These are phyloP conservation scores for Cryphonectria naterciae DNA, from an alignment of 2,329 filamentous ascomycete genomes.

Conservation along the genomic window DNA sequence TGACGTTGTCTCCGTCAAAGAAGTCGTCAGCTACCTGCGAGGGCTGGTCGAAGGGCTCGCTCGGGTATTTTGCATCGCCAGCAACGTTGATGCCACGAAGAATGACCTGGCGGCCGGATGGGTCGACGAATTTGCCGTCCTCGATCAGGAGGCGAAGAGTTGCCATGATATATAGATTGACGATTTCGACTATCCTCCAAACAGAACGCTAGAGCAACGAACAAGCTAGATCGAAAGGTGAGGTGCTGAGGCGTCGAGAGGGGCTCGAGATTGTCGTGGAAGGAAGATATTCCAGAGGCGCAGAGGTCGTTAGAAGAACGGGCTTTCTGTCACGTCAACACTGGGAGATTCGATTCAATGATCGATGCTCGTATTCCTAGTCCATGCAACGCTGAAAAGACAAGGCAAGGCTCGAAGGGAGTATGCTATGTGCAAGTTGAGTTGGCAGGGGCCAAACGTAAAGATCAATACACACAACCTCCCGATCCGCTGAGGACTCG, in stretches of 20 bases:
- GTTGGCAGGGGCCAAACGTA: not conserved
- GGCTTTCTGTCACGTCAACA: not conserved
- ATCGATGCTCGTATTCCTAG: not conserved
- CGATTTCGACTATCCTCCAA: too few relatives aligned
- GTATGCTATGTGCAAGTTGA: not conserved
- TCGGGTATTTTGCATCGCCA: constrained; percentile 87
- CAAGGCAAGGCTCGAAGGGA: not conserved
- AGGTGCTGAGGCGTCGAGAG: not conserved
- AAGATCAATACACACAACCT: not conserved
- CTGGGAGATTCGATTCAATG: not conserved
- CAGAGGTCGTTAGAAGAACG: not conserved
- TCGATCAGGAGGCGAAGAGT: constrained; percentile 81
- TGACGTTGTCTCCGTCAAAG: constrained; percentile 90
- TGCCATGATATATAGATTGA: constrained; percentile 60
- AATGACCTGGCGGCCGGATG: constrained; percentile 79
- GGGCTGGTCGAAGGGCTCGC: constrained; percentile 71
- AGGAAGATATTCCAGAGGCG: not conserved
- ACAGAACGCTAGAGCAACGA: not conserved
- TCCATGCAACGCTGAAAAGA: not conserved
- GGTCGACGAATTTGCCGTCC: constrained; percentile 81
- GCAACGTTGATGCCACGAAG: constrained; percentile 94
- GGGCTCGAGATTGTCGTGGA: not conserved
- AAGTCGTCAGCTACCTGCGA: constrained; percentile 80
- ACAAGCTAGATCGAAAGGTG: not conserved
- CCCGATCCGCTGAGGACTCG: not conserved